These are phyloP conservation scores for Sungouiozyma intestinalis DNA, from an alignment of 805 yeast genomes.

Conservation along the genomic window DNA sequence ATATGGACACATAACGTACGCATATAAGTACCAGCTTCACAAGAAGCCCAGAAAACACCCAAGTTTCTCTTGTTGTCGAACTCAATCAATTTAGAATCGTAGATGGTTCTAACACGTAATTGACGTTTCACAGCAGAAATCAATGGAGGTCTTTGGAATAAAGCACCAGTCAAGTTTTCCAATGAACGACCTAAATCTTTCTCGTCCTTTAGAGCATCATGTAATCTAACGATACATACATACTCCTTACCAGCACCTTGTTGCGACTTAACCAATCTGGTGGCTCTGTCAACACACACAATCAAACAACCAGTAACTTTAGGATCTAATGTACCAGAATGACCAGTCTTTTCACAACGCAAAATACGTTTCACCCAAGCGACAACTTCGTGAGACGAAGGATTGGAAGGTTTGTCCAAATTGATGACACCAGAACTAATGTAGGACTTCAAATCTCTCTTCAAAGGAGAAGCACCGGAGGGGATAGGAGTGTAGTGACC, in stretches of 20 bases:
- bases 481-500: slow-evolving; percentile 98
- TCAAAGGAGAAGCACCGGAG: slow-evolving; percentile 86
- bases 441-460: slow-evolving; percentile 85
- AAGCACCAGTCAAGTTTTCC: slow-evolving; percentile 95
- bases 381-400: slow-evolving; percentile 97
- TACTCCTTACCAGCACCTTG: slow-evolving; percentile 99
- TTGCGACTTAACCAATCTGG: slow-evolving; percentile 94
- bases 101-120: slow-evolving; percentile 94
- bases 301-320: slow-evolving; percentile 97
- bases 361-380: slow-evolving; percentile 97
- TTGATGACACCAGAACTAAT: slow-evolving; percentile 93
- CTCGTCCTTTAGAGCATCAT: slow-evolving; percentile 83
- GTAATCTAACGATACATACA: slow-evolving; percentile 93
- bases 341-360: slow-evolving; percentile 96
- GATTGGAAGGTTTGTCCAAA: slow-evolving; percentile 96
- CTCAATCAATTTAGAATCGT: slow-evolving; percentile 90
- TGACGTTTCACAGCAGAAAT: slow-evolving; percentile 99
- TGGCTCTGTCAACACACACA: slow-evolving; percentile 96
- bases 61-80: slow-evolving; percentile 90
- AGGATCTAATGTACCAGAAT: slow-evolving; percentile 97
- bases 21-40: slow-evolving; percentile 99
- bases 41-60: slow-evolving; percentile 98
- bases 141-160: slow-evolving; percentile 98
- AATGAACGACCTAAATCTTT: slow-evolving; percentile 78
- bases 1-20: slow-evolving; percentile 97